Evolutionary conservation across 78 protist species (phyloP).

Genomic region (Pigoraptor vietnamica): DNA sequence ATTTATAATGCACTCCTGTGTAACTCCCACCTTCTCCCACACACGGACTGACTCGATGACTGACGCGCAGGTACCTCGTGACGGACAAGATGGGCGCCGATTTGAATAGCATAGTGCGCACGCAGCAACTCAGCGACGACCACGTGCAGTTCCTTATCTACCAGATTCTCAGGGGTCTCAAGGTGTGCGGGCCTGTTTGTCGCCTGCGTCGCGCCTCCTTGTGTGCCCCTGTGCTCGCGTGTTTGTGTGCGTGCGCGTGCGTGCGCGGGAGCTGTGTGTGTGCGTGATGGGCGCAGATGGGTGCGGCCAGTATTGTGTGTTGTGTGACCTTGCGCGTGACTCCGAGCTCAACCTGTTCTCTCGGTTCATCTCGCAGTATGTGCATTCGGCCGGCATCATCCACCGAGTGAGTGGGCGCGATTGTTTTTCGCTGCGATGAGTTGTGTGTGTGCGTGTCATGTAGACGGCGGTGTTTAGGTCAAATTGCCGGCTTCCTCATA

Average conservation of each 20-base stretch:
- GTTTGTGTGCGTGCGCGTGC: background rate
- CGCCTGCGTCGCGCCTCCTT: background rate
- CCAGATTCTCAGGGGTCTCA: conserved; percentile 85
- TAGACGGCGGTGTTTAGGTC: background rate
- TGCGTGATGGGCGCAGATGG: background rate
- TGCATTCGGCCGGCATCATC: conserved; percentile 28
- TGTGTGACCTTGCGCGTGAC: background rate
- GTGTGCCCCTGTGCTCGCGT: background rate
- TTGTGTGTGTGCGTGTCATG: background rate
- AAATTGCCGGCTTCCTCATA: background rate
- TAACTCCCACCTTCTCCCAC: too few species aligned
- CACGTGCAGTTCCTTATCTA: conserved; percentile 82
- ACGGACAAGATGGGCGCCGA: conserved; percentile 24
- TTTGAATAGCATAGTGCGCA: background rate
- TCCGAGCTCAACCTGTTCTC: background rate
- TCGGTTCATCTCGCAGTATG: too few species aligned
- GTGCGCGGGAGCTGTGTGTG: background rate
- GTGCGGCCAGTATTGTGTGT: too few species aligned
- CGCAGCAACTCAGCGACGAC: conserved; percentile 70
- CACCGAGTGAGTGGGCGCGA: background rate
- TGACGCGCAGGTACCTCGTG: conserved; percentile 8
- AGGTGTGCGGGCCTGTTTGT: conserved; percentile 1
- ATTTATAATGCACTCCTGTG: background rate
- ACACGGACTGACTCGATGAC: background rate
- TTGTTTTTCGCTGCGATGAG: background rate